Base-by-base conservation (phyloP, 169 alveolate species). In the Theileria equi region DNA sequence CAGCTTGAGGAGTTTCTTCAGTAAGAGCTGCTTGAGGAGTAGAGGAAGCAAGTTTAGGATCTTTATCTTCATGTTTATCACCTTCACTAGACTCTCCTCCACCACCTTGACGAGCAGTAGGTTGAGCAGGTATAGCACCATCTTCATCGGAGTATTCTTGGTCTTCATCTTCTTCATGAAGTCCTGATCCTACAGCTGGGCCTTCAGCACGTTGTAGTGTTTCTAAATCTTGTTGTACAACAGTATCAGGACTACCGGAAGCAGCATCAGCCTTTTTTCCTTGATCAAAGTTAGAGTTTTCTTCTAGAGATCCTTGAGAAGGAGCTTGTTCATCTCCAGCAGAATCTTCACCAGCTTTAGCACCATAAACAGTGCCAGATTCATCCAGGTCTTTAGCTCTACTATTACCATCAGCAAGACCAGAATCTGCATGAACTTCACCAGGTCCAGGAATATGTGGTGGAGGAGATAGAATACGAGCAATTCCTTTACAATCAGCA, bases 81-180 rank as follows among this genome's bases (percentile, higher is more conserved):
- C n/a, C n/a, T n/a, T n/a, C n/a, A n/a, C 6, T 26, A 19, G 5
- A 43, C 36, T 5, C 35, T 3, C 2, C 1, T 38, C 23, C 8
- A 34, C 41, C 21, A n/a, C 48, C 17, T 8, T 11, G 48, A n/a
- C 23, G 28, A 32, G 64, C n/a, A 32, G 47, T 1, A 32, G 26
- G 32, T 17, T 17, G 52, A 67, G 64, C 1, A 67, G 29, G 6
- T 67, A 43, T 13, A 44, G 52, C 16, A 69, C 38, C 3, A 70
- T 59, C 52, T 58, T 50, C 32, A 69, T 72, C 25, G 45, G 44
- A 44, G 81, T 49, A 29, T 59, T 58, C 21, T 70, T 58, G 60
- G 58, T 69, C 21, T 36, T 40, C 54, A 58, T 16, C 23, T 52
- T 58, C 2, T 52, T 54, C 1, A 44, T 26, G n/a, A 58, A 36